Evolutionary conservation across 2,329 filamentous ascomycete genomes (phyloP).

Genomic region (Cercospora berteroae): DNA sequence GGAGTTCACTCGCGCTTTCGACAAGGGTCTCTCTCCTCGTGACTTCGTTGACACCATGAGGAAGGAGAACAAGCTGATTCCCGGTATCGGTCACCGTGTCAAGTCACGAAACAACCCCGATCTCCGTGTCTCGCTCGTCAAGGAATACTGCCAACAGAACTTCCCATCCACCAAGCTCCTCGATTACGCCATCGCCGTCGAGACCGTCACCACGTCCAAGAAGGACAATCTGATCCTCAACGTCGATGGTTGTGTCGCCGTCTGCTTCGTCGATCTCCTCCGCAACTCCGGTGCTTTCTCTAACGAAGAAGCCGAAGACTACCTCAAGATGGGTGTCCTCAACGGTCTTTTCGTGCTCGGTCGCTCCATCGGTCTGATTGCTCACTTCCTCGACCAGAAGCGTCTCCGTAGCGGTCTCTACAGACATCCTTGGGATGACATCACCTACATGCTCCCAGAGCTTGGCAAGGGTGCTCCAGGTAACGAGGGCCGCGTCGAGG

Average conservation of each 20-base stretch:
- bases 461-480: constrained; percentile 69
- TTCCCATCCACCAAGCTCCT: constrained; percentile 98
- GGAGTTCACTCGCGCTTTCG: constrained; percentile 96
- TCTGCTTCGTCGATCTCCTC: constrained; percentile 97
- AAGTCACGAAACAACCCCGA: constrained; percentile 99
- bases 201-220: constrained; percentile 98
- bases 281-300: constrained; percentile 98
- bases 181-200: constrained; percentile 96
- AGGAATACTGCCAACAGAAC: constrained; percentile 96
- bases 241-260: constrained; percentile 95
- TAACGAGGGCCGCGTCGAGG: constrained; percentile 84
- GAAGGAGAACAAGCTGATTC: constrained; percentile 99
- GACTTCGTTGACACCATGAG: constrained; percentile 99
- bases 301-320: constrained; percentile 94
- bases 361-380: constrained; percentile 97
- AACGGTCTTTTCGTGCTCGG: constrained; percentile 99
- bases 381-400: constrained; percentile 99
- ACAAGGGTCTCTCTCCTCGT: constrained; percentile 96
- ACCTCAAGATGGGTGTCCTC: constrained; percentile 97
- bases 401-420: constrained; percentile 96
- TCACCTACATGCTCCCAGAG: constrained; percentile 88
- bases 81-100: constrained; percentile 97
- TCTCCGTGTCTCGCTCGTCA: constrained; percentile 98
- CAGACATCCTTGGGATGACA: constrained; percentile 97
- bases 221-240: constrained; percentile 99